phyloP scores from a whole-genome alignment of 2,329 filamentous ascomycete species.

The Colletotrichum cuscutae region DNA sequence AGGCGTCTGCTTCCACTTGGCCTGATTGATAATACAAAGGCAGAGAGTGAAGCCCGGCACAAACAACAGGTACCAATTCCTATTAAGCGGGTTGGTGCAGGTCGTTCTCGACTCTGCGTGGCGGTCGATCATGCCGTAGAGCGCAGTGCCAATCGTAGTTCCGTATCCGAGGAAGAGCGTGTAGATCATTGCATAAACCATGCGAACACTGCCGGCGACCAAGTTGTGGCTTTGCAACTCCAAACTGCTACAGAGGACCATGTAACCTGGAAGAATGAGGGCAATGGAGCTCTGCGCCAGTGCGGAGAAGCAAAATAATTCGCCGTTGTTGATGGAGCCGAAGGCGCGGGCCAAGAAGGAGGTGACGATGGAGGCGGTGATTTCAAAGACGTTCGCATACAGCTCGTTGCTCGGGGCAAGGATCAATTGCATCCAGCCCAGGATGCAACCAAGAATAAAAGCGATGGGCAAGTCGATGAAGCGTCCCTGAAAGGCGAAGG shows the following conservation, averaged over 20 bases:
- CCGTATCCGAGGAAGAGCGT: conserved; percentile 75
- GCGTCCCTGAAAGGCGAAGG: conserved; percentile 82
- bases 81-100: conserved; percentile 53
- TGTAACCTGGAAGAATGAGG: conserved; percentile 73
- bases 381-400: conserved; percentile 66
- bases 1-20: conserved; percentile 81
- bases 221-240: conserved; percentile 74
- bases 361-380: conserved; percentile 69
- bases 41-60: conserved; percentile 76
- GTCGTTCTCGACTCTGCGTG: conserved; percentile 54
- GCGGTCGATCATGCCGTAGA: conserved; percentile 66
- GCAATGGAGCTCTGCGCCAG: conserved; percentile 80
- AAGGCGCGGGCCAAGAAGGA: conserved; percentile 77
- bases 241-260: conserved; percentile 64
- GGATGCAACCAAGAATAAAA: conserved; percentile 78
- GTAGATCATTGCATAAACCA: conserved; percentile 77
- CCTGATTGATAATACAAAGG: conserved; percentile 82
- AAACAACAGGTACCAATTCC: conserved; percentile 64
- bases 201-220: conserved; percentile 73
- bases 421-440: conserved; percentile 80
- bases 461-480: conserved; percentile 82
- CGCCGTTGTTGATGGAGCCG: conserved; percentile 69
- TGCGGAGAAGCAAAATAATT: conserved; percentile 77
- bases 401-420: conserved; percentile 79
- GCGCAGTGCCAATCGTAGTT: conserved; percentile 69